These are phyloP conservation scores for Ascosphaera apis DNA, from an alignment of 2,329 filamentous ascomycete species.

Conservation along the genomic window DNA sequence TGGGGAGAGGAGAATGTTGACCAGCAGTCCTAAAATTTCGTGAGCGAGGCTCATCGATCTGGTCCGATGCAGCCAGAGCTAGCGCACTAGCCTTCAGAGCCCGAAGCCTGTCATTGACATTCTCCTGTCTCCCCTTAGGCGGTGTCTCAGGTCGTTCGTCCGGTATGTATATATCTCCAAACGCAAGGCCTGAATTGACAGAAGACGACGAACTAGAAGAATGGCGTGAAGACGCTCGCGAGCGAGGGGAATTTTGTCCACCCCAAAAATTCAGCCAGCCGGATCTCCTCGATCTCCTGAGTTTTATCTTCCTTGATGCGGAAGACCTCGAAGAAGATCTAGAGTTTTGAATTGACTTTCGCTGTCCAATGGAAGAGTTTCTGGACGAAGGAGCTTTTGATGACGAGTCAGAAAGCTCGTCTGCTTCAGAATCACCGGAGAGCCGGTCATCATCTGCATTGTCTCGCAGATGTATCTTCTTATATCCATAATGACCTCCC, in stretches of 20 bases:
- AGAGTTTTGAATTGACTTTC: background rate
- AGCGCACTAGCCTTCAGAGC: background rate
- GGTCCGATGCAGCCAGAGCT: background rate
- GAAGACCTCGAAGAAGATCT: background rate
- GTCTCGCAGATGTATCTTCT: background rate
- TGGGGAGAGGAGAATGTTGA: background rate
- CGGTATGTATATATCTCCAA: background rate
- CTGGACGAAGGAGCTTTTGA: background rate
- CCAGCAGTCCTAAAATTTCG: background rate
- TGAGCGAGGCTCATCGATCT: background rate
- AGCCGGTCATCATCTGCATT: background rate
- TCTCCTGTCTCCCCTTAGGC: background rate
- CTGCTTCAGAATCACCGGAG: background rate
- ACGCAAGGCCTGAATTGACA: background rate
- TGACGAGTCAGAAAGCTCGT: background rate
- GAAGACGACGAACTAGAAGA: background rate
- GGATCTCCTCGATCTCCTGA: background rate
- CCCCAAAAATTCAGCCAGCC: background rate
- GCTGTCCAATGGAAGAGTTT: background rate
- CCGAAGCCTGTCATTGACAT: background rate
- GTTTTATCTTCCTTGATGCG: background rate
- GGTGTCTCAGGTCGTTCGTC: background rate
- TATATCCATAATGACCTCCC: background rate
- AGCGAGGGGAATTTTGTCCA: background rate
- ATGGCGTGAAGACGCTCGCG: background rate